Conservation (phyloP, 208 protist species). For the Porcisia hertigi region DNA sequence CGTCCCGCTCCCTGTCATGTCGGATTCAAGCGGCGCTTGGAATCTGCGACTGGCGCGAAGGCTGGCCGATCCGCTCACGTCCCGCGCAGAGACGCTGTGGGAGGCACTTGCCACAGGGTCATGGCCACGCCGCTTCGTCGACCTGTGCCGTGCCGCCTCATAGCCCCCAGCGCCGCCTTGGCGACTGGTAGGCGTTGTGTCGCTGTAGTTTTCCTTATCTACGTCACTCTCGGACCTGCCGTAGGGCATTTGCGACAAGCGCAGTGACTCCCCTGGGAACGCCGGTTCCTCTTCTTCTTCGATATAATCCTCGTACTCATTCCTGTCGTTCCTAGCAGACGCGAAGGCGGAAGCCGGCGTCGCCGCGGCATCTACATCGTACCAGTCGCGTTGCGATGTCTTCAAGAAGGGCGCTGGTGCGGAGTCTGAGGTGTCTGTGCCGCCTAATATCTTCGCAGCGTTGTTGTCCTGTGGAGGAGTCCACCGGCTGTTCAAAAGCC, state of each 20-base stretch:
- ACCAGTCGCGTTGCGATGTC: constrained; percentile 47
- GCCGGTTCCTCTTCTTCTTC: constrained; percentile 58
- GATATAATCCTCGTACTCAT: constrained; percentile 67
- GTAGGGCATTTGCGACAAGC: constrained; percentile 21
- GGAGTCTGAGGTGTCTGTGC: constrained; percentile 23
- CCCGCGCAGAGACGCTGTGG: constrained; percentile 6
- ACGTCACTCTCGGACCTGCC: constrained; percentile 30
- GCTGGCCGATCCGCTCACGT: neutral
- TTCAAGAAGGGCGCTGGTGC: constrained; percentile 21
- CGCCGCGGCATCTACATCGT: constrained; percentile 46
- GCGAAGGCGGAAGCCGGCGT: constrained; percentile 39
- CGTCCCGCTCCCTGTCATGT: constrained; percentile 9
- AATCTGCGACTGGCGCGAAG: constrained; percentile 1
- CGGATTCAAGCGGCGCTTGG: constrained; percentile 7
- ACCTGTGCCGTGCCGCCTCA: constrained; percentile 8
- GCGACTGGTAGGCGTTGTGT: constrained; percentile 16
- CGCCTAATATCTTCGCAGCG: constrained; percentile 14
- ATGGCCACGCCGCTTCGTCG: constrained; percentile 19
- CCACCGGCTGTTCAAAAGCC: constrained; percentile 45
- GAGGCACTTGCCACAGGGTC: constrained; percentile 8
- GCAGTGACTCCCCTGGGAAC: constrained; percentile 21
- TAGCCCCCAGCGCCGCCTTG: neutral
- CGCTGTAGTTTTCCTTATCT: constrained; percentile 16
- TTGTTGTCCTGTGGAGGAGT: constrained; percentile 44
- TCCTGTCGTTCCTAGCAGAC: constrained; percentile 23